Percentiles rank a stretch among this genome's conserved stretches.
Evolutionary conservation across 1,284 basidiomycete genomes (phyloP).

Genomic region (Singerocomus rubriflavus): DNA sequence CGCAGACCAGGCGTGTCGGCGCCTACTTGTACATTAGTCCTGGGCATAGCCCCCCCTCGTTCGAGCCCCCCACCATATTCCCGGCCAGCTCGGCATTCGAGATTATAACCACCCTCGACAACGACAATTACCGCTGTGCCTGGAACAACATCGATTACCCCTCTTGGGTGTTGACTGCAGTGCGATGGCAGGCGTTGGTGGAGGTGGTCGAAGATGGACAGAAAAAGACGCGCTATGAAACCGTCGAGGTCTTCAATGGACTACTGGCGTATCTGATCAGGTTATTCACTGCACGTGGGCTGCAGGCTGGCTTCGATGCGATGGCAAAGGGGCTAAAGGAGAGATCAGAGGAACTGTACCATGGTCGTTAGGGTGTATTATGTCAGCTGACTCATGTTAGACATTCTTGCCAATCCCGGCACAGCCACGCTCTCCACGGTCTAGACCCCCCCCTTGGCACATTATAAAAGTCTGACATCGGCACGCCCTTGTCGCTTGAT

Average conservation of each 20-base stretch:
- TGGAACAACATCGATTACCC: constrained; percentile 50
- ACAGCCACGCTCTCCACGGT: constrained; percentile 26
- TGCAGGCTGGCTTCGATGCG: constrained; percentile 48
- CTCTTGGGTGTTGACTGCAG: constrained; percentile 46
- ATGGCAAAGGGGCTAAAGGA: constrained; percentile 59
- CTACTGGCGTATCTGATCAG: constrained; percentile 54
- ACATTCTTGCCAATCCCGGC: constrained; percentile 26
- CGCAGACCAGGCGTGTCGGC: constrained; percentile 49
- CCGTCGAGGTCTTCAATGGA: constrained; percentile 59
- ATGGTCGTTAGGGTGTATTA: not conserved
- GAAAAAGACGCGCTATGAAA: constrained; percentile 59
- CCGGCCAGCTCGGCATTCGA: constrained; percentile 39
- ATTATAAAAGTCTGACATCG: constrained; percentile 20
- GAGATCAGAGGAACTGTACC: constrained; percentile 40
- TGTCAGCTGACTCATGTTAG: constrained; percentile 25
- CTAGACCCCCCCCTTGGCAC: constrained; percentile 23
- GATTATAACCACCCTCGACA: constrained; percentile 48
- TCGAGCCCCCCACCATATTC: constrained; percentile 36
- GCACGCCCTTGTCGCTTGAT: constrained; percentile 9
- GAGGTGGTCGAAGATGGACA: constrained; percentile 40
- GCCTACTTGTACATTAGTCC: constrained; percentile 45
- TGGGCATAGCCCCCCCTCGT: constrained; percentile 58
- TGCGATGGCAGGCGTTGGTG: constrained; percentile 64
- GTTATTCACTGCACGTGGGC: constrained; percentile 40
- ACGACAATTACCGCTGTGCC: constrained; percentile 49